Evolutionary conservation across 495 filamentous ascomycete genomes (phyloP).

Genomic region (Xylaria acuta): DNA sequence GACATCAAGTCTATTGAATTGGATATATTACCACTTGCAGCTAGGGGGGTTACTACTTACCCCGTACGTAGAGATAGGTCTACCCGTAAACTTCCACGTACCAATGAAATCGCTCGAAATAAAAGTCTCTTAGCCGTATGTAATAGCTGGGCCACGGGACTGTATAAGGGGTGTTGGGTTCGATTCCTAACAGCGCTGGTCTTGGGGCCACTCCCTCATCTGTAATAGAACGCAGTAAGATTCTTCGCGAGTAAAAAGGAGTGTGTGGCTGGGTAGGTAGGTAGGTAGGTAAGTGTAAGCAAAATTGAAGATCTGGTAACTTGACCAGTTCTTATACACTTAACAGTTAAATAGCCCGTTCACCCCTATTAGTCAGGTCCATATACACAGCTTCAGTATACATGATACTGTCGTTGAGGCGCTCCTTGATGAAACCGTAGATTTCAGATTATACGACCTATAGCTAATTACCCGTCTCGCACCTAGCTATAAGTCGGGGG

Average conservation of each 20-base stretch:
- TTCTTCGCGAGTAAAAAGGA: neutral
- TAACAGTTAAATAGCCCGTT: neutral
- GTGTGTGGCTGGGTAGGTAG: neutral
- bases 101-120: neutral
- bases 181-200: neutral
- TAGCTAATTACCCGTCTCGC: neutral
- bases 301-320: neutral
- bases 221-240: neutral
- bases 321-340: neutral
- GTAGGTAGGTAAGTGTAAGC: neutral
- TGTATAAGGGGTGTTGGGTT: neutral
- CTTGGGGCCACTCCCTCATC: neutral
- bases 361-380: neutral
- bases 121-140: neutral
- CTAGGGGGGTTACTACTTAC: neutral
- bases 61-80: neutral
- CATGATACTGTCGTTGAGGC: neutral
- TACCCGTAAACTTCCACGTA: neutral
- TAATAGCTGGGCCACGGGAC: neutral
- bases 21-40: neutral
- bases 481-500: neutral
- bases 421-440: neutral
- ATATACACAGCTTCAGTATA: neutral
- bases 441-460: neutral
- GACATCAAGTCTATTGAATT: too few species aligned